Percentiles rank a stretch among this genome's conserved stretches.
Evolutionary conservation across 306 rosid genomes (phyloP).

Genomic region (Dalbergia oliveri): DNA sequence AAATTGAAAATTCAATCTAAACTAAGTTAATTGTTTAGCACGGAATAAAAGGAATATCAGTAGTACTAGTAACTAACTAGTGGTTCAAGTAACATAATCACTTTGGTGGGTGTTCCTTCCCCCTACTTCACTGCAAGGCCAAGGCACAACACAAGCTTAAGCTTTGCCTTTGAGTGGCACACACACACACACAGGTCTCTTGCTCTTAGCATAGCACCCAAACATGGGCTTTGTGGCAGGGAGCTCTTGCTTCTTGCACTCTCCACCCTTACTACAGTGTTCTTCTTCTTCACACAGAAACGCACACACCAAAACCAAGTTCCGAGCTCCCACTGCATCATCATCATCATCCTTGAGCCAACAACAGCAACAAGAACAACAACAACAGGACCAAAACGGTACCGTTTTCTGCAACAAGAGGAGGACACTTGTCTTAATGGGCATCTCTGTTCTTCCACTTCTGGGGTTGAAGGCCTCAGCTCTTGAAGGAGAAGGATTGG

Average conservation of each 20-base stretch:
- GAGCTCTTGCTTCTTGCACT: slow-evolving; percentile 57
- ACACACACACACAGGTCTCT: not conserved
- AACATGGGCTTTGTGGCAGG: slow-evolving; percentile 59
- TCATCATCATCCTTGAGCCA: slow-evolving; percentile 35
- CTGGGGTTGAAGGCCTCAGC: slow-evolving; percentile 70
- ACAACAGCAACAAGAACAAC: not conserved
- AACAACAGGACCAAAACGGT: slow-evolving; percentile 40
- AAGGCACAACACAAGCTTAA: not conserved
- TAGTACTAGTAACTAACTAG: not conserved
- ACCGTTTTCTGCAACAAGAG: slow-evolving; percentile 54
- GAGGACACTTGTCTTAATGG: slow-evolving; percentile 69
- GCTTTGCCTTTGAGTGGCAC: not conserved
- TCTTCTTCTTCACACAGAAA: slow-evolving; percentile 46
- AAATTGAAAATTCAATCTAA: no score
- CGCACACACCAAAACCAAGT: slow-evolving; percentile 51
- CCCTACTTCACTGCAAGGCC: not conserved
- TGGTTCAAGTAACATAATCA: not conserved
- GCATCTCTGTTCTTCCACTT: slow-evolving; percentile 73
- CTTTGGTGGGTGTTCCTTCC: not conserved
- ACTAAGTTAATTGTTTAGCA: no score
- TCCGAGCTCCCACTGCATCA: slow-evolving; percentile 47
- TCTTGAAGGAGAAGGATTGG: slow-evolving; percentile 60
- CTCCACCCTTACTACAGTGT: slow-evolving; percentile 50
- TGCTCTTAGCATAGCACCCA: not conserved
- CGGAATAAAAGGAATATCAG: no score